A percentile compares a stretch with the other conserved stretches of the same genome.
Evolutionary conservation across 352 stramenopile genomes (phyloP).

Genomic region (Globisporangium spinosum): DNA sequence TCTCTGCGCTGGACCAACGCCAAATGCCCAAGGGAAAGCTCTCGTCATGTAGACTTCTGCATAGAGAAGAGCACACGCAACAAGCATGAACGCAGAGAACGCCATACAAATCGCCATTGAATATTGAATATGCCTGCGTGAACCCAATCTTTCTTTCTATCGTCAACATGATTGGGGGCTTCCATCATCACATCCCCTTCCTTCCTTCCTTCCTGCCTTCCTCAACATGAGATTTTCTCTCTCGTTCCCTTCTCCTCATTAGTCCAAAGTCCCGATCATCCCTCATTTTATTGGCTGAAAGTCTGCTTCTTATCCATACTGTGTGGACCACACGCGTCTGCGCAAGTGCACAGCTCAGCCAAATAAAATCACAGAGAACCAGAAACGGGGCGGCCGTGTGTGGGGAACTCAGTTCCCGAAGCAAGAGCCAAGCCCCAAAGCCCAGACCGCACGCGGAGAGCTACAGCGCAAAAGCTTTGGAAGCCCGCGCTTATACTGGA

Average conservation of each 20-base stretch:
- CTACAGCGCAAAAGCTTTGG: background rate
- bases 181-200: background rate
- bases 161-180: background rate
- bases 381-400: constrained; percentile 10
- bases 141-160: background rate
- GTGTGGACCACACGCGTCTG: background rate
- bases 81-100: background rate
- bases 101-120: background rate
- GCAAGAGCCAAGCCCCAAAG: background rate
- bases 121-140: background rate
- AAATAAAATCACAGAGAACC: constrained; percentile 3
- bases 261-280: background rate
- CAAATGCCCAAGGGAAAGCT: background rate
- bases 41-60: background rate
- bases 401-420: constrained; percentile 12
- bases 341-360: background rate
- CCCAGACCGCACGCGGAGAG: background rate
- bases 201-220: background rate
- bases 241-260: background rate
- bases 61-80: background rate
- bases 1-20: background rate
- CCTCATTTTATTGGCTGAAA: constrained; percentile 1
- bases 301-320: constrained; percentile 3
- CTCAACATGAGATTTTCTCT: background rate
- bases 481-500: background rate